Evolutionary conservation across 352 stramenopile genomes (phyloP), one percentile per base, ranked within the genome.

Genomic region (Globisporangium rhizosaccharum): DNA sequence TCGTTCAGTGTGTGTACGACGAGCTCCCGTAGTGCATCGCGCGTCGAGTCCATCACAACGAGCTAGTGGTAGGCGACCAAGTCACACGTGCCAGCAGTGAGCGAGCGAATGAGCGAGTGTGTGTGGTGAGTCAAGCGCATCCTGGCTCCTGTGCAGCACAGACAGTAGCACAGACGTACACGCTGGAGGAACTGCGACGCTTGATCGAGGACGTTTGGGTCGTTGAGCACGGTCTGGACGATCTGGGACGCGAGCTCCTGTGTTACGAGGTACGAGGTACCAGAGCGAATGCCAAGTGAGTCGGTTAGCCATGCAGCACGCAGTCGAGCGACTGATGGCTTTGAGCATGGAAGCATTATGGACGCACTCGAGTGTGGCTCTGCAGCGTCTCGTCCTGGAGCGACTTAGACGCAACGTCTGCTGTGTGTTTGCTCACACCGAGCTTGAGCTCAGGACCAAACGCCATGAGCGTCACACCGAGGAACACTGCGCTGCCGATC

Each of bases 201-300:
- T 67, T 94, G 84, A 54, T 90, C 70, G 30, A 94, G 71, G 53
- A 94, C 84, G 48, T 94, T 88, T 20, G 82, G 75, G 65, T 94
- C 84, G 55, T 92, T 92, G 15, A 94, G 70, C 65, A 94, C 82
- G 8, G 84, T 94, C 66, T 94, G 84, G 12, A 94, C 82, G 65
- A 94, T 94, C 72, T 92, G 82, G 9, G 82, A 92, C 8, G 84
- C 84, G 46, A 94, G 59, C 48, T 92, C 71, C 66, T 74, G 15
- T 12, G 12, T 28, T 10, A 44, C 8, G 28, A 39, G 4, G 9
- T 12, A 12, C 33, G 33, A 39, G 8, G 9, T 1, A 39, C 12
- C 36, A 50, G 25, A 11, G 36, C 51, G n/a, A 37, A 3, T 3
- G 42, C 15, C 26, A 55, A 42, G 41, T 44, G 3, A 46, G 44